Evolutionary conservation across 306 rosid species (phyloP).

Genomic region (Prunus mume): DNA sequence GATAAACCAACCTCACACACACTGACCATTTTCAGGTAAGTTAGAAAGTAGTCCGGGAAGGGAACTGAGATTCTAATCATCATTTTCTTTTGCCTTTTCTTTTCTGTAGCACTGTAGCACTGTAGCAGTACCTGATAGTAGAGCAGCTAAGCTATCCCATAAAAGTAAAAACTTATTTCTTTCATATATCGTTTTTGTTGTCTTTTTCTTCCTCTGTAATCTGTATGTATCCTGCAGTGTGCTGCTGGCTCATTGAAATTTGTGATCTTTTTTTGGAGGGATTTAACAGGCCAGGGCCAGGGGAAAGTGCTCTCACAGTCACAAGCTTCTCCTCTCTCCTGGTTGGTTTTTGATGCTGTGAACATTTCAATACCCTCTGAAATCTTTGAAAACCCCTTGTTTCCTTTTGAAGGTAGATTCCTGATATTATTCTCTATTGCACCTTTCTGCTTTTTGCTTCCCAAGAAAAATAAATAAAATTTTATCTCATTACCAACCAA

Average conservation of each 20-base stretch:
- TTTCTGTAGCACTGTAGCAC: constrained; percentile 7
- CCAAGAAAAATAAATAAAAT: constrained; percentile 35
- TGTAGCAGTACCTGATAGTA: neutral
- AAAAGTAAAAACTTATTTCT: constrained; percentile 6
- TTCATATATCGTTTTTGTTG: constrained; percentile 25
- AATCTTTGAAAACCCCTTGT: constrained; percentile 23
- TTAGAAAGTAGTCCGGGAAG: neutral
- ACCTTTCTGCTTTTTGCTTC: constrained; percentile 62
- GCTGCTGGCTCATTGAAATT: constrained; percentile 40
- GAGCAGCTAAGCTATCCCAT: neutral
- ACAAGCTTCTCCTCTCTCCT: constrained; percentile 37
- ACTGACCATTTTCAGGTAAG: constrained; percentile 19
- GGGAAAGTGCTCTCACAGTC: neutral
- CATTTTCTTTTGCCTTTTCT: constrained; percentile 32
- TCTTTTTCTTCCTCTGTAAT: constrained; percentile 27
- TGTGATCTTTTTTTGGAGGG: constrained; percentile 60
- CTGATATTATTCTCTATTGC: constrained; percentile 61
- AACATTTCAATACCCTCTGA: neutral
- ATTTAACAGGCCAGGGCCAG: constrained; percentile 21
- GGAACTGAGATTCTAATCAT: constrained; percentile 55
- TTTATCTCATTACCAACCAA: constrained; percentile 32
- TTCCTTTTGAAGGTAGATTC: constrained; percentile 55
- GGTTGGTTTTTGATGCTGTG: constrained; percentile 31
- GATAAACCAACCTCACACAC: constrained; percentile 1
- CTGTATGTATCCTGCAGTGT: constrained; percentile 27